Evolutionary conservation across 192 early-diverging fungal genomes (phyloP), one percentile per base, ranked within the genome.

Genomic region (Irineochytrium annulatum): DNA sequence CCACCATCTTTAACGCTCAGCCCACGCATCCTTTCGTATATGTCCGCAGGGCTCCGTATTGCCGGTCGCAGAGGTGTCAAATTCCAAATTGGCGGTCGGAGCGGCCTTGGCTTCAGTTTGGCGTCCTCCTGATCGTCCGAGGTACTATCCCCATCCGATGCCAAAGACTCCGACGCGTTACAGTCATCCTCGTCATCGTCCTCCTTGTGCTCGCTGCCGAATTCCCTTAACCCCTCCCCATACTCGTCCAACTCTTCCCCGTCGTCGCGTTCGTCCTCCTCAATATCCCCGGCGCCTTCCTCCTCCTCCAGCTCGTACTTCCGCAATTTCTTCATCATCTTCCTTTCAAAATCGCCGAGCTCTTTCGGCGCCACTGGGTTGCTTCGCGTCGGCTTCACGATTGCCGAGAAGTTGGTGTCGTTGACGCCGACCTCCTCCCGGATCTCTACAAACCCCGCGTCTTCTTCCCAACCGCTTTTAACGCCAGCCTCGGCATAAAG

Each of bases 381-480:
- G n/a, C n/a, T n/a, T n/a, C n/a, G n/a, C n/a, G n/a, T n/a, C n/a
- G n/a, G n/a, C n/a, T n/a, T n/a, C n/a, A n/a, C n/a, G n/a, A n/a
- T n/a, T n/a, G n/a, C n/a, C n/a, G n/a, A n/a, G n/a, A n/a, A n/a
- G n/a, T n/a, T n/a, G n/a, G n/a, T n/a, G n/a, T n/a, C n/a, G n/a
- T n/a, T n/a, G n/a, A n/a, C n/a, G 8, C 79, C 76, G 20, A 79
- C 77, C 39, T 76, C 77, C 59, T 91, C 89, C 4, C 75, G 69
- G 55, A 91, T 91, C 24, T 91, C 89, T 20, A 91, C 82, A 59
- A 87, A 86, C 24, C 82, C 83, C n/a, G n/a, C n/a, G n/a, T n/a
- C n/a, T n/a, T n/a, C n/a, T n/a, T n/a, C n/a, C 28, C 51, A 56
- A 53, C 67, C 72, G n/a, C 67, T 35, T 16, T 8, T 34, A 45